These are phyloP conservation scores for Emmonsiellopsis sp. DNA, from an alignment of 2,329 filamentous ascomycete genomes.

Conservation along the genomic window DNA sequence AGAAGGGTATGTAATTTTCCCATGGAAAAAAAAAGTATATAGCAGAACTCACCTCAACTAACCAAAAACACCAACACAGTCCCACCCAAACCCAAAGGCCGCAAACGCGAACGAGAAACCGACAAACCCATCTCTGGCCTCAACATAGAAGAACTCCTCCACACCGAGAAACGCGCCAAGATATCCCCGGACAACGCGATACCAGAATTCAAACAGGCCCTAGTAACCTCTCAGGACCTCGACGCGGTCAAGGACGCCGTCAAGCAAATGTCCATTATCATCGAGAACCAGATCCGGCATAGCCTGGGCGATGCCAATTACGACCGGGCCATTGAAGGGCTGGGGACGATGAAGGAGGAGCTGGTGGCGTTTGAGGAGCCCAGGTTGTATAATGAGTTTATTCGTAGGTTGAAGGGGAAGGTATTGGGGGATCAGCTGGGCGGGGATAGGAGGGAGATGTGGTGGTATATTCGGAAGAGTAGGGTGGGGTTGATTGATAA, in stretches of 20 bases:
- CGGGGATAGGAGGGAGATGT: constrained; percentile 73
- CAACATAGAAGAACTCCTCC: constrained; percentile 74
- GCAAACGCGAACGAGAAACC: constrained; percentile 56
- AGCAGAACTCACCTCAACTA: constrained; percentile 9
- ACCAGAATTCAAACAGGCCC: constrained; percentile 78
- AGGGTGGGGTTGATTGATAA: constrained; percentile 66
- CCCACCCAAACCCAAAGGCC: constrained; percentile 67
- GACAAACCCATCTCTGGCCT: constrained; percentile 83
- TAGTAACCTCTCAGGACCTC: constrained; percentile 53
- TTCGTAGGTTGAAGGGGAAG: constrained; percentile 62
- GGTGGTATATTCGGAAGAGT: constrained; percentile 61
- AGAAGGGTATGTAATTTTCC: constrained; percentile 54
- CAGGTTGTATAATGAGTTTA: constrained; percentile 64
- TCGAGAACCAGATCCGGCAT: constrained; percentile 58
- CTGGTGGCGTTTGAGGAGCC: constrained; percentile 68
- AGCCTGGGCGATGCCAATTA: constrained; percentile 72
- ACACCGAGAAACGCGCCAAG: constrained; percentile 42
- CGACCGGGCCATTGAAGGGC: constrained; percentile 61
- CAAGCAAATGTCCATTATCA: constrained; percentile 65
- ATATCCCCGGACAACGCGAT: constrained; percentile 68
- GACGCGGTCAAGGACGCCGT: constrained; percentile 57
- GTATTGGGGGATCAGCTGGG: constrained; percentile 61
- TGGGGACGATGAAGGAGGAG: constrained; percentile 70
- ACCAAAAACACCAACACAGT: constrained; percentile 43
- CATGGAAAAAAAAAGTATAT: too few relatives aligned